These are phyloP conservation scores for Zymoseptoria brevis DNA, from an alignment of 2,329 filamentous ascomycete species.

Conservation along the genomic window DNA sequence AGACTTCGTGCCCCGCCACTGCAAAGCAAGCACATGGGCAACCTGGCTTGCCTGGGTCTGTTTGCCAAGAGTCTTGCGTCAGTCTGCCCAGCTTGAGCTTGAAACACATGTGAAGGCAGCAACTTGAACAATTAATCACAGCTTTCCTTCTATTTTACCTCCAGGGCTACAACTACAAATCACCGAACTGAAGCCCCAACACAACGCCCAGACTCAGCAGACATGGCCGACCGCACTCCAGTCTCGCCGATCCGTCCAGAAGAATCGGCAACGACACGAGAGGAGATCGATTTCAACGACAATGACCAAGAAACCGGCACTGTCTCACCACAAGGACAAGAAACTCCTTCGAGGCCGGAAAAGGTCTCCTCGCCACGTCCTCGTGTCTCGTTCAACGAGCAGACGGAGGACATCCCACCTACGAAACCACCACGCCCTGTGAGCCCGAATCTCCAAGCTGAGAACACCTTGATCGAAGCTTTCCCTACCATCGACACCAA, in stretches of 20 bases:
- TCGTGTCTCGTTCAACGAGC: slow-evolving; percentile 41
- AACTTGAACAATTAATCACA: neutral
- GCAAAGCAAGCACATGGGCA: neutral
- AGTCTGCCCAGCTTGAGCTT: neutral
- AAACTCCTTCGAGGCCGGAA: slow-evolving; percentile 33
- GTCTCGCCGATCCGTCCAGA: slow-evolving; percentile 25
- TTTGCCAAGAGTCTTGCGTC: neutral
- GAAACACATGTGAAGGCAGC: neutral
- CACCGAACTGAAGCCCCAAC: neutral
- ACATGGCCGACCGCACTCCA: slow-evolving; percentile 15
- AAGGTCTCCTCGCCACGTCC: slow-evolving; percentile 36
- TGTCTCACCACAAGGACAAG: slow-evolving; percentile 33
- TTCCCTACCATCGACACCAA: slow-evolving; percentile 75
- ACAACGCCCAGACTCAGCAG: neutral
- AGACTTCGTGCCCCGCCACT: neutral
- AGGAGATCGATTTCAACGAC: slow-evolving; percentile 48
- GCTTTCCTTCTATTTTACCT: too few species aligned
- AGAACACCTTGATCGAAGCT: slow-evolving; percentile 82
- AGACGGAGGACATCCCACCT: slow-evolving; percentile 50
- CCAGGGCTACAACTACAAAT: too few species aligned
- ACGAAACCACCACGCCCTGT: slow-evolving; percentile 79
- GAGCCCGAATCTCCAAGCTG: slow-evolving; percentile 74
- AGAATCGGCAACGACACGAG: slow-evolving; percentile 32
- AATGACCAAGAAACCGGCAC: slow-evolving; percentile 57
- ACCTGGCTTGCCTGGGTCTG: neutral